These are phyloP conservation scores for Sclerotinia sclerotiorum DNA, from an alignment of 2,329 filamentous ascomycete species.

Conservation along the genomic window DNA sequence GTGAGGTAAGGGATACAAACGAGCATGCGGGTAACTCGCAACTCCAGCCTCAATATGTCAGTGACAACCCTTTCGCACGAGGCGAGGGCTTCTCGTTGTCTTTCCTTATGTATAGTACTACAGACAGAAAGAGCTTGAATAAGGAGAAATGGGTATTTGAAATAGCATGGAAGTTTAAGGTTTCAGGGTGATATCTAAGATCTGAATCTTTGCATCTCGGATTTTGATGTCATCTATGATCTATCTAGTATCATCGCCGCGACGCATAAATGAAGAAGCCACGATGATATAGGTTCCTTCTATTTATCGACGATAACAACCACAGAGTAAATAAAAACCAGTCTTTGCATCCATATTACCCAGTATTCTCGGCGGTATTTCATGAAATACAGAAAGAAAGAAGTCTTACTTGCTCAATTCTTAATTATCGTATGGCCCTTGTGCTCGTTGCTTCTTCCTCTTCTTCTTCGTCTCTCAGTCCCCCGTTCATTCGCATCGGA, in stretches of 20 bases:
- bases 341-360: not conserved
- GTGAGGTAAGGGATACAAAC: not conserved
- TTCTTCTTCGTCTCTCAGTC: not conserved
- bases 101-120: conserved; percentile 1
- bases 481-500: not conserved
- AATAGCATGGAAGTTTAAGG: not conserved
- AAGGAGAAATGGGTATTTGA: not conserved
- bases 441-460: not conserved
- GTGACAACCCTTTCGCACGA: conserved; percentile 1
- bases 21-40: not conserved
- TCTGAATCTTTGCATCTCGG: not conserved
- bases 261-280: not conserved
- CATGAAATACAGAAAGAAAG: conserved; percentile 17
- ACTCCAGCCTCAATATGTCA: conserved; percentile 8
- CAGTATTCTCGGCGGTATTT: conserved; percentile 10
- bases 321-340: not conserved
- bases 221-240: not conserved
- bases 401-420: conserved; percentile 10
- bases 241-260: not conserved
- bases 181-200: not conserved
- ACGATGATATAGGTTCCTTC: conserved; percentile 4
- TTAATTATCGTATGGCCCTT: not conserved
- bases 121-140: not conserved
- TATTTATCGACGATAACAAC: not conserved
- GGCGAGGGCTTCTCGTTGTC: not conserved